These are phyloP conservation scores for Ophiostoma novo-ulmi DNA, from an alignment of 2,329 filamentous ascomycete genomes.

Conservation along the genomic window DNA sequence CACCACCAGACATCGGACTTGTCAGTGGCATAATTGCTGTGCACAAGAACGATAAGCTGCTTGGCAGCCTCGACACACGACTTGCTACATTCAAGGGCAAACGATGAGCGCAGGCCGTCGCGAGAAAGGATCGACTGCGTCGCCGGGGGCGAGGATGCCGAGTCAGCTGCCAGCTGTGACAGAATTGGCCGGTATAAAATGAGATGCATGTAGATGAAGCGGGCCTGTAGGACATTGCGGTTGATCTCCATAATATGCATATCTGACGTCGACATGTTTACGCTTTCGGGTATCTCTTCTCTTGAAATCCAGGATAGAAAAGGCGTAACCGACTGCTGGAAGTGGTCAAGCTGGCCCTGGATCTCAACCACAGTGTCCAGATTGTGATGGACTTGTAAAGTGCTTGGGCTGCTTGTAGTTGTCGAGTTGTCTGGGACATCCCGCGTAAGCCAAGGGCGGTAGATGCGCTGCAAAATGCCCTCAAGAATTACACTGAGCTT, in stretches of 20 bases:
- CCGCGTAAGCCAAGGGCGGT: constrained; percentile 23
- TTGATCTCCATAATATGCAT: background rate
- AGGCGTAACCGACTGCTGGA: constrained; percentile 20
- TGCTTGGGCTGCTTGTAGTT: background rate
- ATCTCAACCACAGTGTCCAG: constrained; percentile 23
- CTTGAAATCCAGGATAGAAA: constrained; percentile 20
- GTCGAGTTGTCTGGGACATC: constrained; percentile 12
- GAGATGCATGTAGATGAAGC: background rate
- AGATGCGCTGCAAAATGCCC: constrained; percentile 23
- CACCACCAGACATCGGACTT: constrained; percentile 24
- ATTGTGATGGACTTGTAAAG: constrained; percentile 16
- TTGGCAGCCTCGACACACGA: constrained; percentile 23
- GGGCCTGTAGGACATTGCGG: background rate
- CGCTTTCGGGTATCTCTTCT: background rate
- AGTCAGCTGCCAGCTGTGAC: background rate
- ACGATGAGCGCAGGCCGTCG: constrained; percentile 22
- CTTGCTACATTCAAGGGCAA: constrained; percentile 23
- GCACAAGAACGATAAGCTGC: constrained; percentile 19
- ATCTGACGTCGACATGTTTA: background rate
- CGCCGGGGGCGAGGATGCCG: background rate
- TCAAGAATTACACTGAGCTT: constrained; percentile 23
- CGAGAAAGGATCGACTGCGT: constrained; percentile 12
- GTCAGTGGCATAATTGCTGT: constrained; percentile 19
- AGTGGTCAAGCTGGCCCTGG: constrained; percentile 22
- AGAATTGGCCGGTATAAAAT: background rate